phyloP scores from a whole-genome alignment of 495 filamentous ascomycete species.

The Evansstolkia leycettana region DNA sequence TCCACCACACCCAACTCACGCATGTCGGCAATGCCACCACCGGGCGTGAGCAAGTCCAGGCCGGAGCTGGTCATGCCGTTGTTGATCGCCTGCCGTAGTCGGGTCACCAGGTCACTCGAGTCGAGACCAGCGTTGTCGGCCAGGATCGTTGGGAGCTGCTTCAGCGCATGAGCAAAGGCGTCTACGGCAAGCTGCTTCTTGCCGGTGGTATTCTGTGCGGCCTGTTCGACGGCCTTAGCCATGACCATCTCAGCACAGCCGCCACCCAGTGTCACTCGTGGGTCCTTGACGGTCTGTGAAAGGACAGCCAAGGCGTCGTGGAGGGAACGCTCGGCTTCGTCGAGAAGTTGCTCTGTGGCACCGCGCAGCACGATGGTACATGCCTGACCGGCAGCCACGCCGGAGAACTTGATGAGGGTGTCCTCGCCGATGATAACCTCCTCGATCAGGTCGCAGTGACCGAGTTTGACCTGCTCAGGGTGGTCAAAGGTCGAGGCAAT shows the following conservation, averaged over 20 bases:
- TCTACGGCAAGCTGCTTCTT: slow-evolving; percentile 94
- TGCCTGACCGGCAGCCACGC: slow-evolving; percentile 84
- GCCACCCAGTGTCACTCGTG: slow-evolving; percentile 85
- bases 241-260: slow-evolving; percentile 98
- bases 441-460: slow-evolving; percentile 90
- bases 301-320: slow-evolving; percentile 95
- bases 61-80: slow-evolving; percentile 86
- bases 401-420: slow-evolving; percentile 92
- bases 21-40: slow-evolving; percentile 94
- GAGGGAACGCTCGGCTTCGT: slow-evolving; percentile 90
- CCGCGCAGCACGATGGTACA: slow-evolving; percentile 96
- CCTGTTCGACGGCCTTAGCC: slow-evolving; percentile 93
- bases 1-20: slow-evolving; percentile 93
- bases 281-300: slow-evolving; percentile 92
- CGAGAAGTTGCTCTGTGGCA: slow-evolving; percentile 90
- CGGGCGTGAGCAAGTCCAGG: slow-evolving; percentile 76
- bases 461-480: slow-evolving; percentile 91
- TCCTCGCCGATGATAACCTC: slow-evolving; percentile 98
- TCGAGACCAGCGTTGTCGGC: slow-evolving; percentile 97
- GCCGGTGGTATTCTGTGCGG: slow-evolving; percentile 84
- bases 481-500: slow-evolving; percentile 97
- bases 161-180: slow-evolving; percentile 74
- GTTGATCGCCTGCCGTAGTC: slow-evolving; percentile 86
- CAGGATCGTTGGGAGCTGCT: slow-evolving; percentile 90
- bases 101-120: slow-evolving; percentile 83